phyloP scores from a whole-genome alignment of 805 yeast species.

The Wickerhamiella dianesei region DNA sequence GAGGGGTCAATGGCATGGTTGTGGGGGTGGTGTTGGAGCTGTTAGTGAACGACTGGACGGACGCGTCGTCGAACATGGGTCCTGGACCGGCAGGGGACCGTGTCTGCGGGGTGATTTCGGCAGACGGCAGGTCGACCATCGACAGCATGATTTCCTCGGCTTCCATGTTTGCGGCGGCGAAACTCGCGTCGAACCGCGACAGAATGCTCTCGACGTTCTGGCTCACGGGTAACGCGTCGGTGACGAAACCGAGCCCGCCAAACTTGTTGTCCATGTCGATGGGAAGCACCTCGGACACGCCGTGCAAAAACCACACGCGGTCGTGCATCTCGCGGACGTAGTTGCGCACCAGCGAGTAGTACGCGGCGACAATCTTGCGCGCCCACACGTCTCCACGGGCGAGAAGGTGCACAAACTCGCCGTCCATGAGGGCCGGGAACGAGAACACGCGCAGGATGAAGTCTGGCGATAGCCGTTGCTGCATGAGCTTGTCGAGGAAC shows the following conservation, averaged over 20 bases:
- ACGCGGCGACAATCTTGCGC: slow-evolving; percentile 80
- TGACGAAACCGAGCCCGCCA: slow-evolving; percentile 38
- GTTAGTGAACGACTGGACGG: neutral
- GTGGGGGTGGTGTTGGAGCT: neutral
- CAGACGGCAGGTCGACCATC: slow-evolving; percentile 3
- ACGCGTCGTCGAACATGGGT: neutral
- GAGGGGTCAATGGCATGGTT: neutral
- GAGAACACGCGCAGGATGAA: slow-evolving; percentile 80
- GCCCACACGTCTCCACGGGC: slow-evolving; percentile 80
- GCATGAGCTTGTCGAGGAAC: slow-evolving; percentile 60
- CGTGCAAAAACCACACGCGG: slow-evolving; percentile 86
- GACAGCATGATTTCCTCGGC: slow-evolving; percentile 9
- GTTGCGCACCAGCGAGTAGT: slow-evolving; percentile 65
- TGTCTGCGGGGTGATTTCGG: neutral
- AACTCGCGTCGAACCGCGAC: slow-evolving; percentile 19
- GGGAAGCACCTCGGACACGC: slow-evolving; percentile 76
- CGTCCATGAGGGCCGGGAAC: slow-evolving; percentile 83
- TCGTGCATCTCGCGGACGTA: slow-evolving; percentile 81
- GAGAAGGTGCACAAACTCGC: slow-evolving; percentile 57
- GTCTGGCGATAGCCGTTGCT: slow-evolving; percentile 73
- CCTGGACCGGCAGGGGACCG: neutral
- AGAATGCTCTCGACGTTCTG: slow-evolving; percentile 19
- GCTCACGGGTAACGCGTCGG: slow-evolving; percentile 32
- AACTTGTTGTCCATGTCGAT: slow-evolving; percentile 76
- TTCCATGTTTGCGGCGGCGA: slow-evolving; percentile 15